A percentile compares a stretch with the other conserved stretches of the same genome.
phyloP scores from a whole-genome alignment of 768 basidiomycete species.

The Phlebiopsis flavidoalba region DNA sequence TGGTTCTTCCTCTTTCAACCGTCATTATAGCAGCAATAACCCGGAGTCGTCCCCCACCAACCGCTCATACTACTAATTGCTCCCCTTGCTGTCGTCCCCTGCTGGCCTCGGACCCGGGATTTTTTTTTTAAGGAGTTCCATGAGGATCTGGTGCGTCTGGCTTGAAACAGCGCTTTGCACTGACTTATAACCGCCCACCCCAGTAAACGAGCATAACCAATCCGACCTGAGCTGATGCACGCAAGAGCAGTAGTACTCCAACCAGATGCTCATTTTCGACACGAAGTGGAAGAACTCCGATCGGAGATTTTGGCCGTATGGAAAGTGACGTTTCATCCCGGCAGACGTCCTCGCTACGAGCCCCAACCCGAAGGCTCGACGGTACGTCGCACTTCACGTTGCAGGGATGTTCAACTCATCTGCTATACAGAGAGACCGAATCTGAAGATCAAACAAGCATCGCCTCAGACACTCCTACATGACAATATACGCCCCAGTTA shows the following conservation, averaged over 20 bases:
- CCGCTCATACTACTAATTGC: slow-evolving; percentile 90
- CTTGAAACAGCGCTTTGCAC: not conserved
- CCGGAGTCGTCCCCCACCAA: slow-evolving; percentile 80
- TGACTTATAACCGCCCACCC: not conserved
- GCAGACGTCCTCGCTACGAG: slow-evolving; percentile 87
- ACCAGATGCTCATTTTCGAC: slow-evolving; percentile 55
- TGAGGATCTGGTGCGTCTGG: slow-evolving; percentile 77
- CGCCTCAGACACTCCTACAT: slow-evolving; percentile 73
- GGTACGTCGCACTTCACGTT: slow-evolving; percentile 44
- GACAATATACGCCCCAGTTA: slow-evolving; percentile 70
- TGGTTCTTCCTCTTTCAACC: slow-evolving; percentile 98
- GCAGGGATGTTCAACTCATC: not conserved
- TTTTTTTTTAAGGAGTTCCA: slow-evolving; percentile 95
- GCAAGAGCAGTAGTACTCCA: slow-evolving; percentile 73
- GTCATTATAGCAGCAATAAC: slow-evolving; percentile 97
- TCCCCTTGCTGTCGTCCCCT: slow-evolving; percentile 84
- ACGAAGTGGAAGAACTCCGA: slow-evolving; percentile 83
- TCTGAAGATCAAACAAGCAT: slow-evolving; percentile 97
- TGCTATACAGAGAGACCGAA: slow-evolving; percentile 78
- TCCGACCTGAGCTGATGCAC: slow-evolving; percentile 88
- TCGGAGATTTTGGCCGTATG: slow-evolving; percentile 89
- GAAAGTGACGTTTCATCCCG: slow-evolving; percentile 91
- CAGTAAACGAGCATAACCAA: slow-evolving; percentile 97
- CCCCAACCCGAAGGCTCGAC: slow-evolving; percentile 95
- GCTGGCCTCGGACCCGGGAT: slow-evolving; percentile 87